Evolutionary conservation across 352 stramenopile species (phyloP), one percentile per base, ranked within the genome.

Genomic region (Phytophthora pinifolia): DNA sequence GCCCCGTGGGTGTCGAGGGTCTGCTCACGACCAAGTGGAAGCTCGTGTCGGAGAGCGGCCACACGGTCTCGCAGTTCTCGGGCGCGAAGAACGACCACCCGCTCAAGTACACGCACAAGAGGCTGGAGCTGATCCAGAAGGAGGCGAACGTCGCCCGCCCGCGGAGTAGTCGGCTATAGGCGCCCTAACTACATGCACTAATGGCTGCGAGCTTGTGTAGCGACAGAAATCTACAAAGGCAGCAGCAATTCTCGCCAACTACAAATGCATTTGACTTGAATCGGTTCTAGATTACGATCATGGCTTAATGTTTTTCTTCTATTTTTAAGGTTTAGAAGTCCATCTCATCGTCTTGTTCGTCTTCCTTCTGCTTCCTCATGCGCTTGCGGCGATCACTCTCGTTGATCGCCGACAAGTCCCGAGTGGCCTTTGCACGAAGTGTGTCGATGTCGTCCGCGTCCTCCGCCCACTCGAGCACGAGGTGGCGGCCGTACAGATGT

Each of bases 11-110:
- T 25, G 96, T 99, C 4, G 94, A 99, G 59, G 96, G 96, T 15
- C 63, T 99, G 43, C 79, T 99, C 14, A 99, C 95, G 13, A 98
- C 94, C 32, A 99, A 99, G 74, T 99, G 96, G 96, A 96, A 98
- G 59, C 76, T 99, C 30, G 74, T 87, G 38, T 87, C 74, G 15
- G 82, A 88, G 58, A 81, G 83, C 12, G 89, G 92, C 49, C 83
- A 96, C 70, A 91, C 78, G 12, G 82, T 92, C 7, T 65, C 80
- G 30, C 78, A 89, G 53, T 96, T 93, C 47, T 68, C 68, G 3
- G 36, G 59, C 10, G 38, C 70, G 17, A 70, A 62, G 50, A 70
- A 39, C 44, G 52, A 69, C 15, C 59, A 70, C 35, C 67, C 76
- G 25, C 65, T 90, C 9, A 76, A 70, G 54, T 94, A 91, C 72